These are phyloP conservation scores for Eleusine coracana DNA, from an alignment of 176 grass and related monocot species.

Conservation along the genomic window DNA sequence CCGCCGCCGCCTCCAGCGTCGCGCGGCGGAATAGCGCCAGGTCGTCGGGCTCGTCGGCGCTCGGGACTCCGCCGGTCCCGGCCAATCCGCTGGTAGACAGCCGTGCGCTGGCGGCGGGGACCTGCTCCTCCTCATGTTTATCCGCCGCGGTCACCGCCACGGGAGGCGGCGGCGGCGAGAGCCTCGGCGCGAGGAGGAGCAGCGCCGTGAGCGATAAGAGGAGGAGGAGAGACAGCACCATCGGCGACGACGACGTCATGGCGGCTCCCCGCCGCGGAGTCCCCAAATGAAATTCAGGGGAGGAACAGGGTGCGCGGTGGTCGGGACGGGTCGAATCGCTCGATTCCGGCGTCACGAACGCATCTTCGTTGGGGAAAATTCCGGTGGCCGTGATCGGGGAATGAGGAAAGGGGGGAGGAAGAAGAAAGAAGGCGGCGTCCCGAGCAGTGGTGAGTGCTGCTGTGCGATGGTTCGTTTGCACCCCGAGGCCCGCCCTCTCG, in stretches of 20 bases:
- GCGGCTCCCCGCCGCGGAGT: not conserved
- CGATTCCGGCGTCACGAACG: conserved; percentile 1
- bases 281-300: not conserved
- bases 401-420: not conserved
- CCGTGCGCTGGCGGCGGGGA: not conserved
- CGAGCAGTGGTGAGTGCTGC: not conserved
- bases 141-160: no score
- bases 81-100: not conserved
- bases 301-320: not conserved
- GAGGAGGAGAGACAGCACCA: conserved; percentile 55
- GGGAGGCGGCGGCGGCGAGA: conserved; percentile 40
- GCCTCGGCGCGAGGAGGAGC: conserved; percentile 40
- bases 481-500: conserved; percentile 1
- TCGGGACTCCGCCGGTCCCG: not conserved
- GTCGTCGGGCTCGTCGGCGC: conserved; percentile 53
- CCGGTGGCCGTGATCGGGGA: not conserved
- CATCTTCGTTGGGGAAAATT: not conserved
- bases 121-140: not conserved
- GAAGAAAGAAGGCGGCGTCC: not conserved
- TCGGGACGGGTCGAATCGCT: not conserved
- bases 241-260: conserved; percentile 32
- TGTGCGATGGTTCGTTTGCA: not conserved
- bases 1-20: conserved; percentile 34
- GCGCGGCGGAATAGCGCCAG: conserved; percentile 62
- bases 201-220: conserved; percentile 51